Percentiles rank a stretch among this genome's conserved stretches.
phyloP scores from a whole-genome alignment of 306 rosid genomes.

The Quercus alba region DNA sequence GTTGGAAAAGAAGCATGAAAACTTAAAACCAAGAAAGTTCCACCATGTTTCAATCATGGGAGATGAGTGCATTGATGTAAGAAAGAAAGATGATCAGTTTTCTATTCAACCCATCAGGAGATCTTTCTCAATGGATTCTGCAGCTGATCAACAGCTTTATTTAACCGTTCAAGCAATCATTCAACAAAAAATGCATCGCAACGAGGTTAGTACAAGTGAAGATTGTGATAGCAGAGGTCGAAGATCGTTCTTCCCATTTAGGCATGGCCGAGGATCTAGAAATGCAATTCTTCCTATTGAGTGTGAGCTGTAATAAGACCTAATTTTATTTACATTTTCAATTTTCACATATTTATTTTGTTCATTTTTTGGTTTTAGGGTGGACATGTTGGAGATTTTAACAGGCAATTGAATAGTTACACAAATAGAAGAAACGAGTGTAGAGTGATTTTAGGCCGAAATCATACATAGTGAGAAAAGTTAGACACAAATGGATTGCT shows the following conservation, averaged over 20 bases:
- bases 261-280: conserved; percentile 42
- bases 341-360: background rate
- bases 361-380: conserved; percentile 15
- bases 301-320: conserved; percentile 30
- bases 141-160: conserved; percentile 48
- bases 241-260: conserved; percentile 62
- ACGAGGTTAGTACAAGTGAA: conserved; percentile 34
- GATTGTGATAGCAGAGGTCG: conserved; percentile 40
- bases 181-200: conserved; percentile 19
- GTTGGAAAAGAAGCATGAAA: conserved; percentile 23
- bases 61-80: conserved; percentile 63
- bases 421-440: conserved; percentile 6
- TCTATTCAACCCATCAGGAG: conserved; percentile 55
- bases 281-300: conserved; percentile 43
- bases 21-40: conserved; percentile 39
- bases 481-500: conserved; percentile 18
- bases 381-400: conserved; percentile 6
- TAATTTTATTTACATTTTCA: background rate
- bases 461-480: conserved; percentile 13
- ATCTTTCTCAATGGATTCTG: conserved; percentile 76
- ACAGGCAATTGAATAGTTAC: background rate
- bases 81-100: conserved; percentile 58
- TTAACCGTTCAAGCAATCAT: conserved; percentile 42
- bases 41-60: conserved; percentile 61
- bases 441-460: conserved; percentile 19